Evolutionary conservation across 129 eudicot species (phyloP), one percentile per base, ranked within the genome.

Genomic region (Solidago caesia): DNA sequence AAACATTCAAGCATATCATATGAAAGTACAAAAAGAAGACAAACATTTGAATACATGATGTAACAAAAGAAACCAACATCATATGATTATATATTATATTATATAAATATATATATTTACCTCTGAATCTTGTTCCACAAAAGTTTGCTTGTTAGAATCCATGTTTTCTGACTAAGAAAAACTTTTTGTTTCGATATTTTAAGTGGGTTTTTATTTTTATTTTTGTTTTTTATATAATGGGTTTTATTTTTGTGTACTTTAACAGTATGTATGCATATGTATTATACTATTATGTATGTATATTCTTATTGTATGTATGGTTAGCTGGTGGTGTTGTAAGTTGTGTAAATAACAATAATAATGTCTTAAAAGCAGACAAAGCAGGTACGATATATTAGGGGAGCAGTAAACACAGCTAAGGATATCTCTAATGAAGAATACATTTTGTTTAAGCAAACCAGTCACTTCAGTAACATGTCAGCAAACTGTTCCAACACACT

Each of bases 121-220:
- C 74, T 79, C 79, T 79, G 69, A 67, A 73, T 79, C 78, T 79
- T 79, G 83, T 79, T 79, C 83, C 62, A 45, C 69, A 61, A 73
- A 55, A 49, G 64, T 66, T 79, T 79, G 79, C 74, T 66, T 66
- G 79, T 66, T 55, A 74, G 78, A 66, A 72, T 79, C 83, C 83
- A 79, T 79, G 83, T 79, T 65, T 79, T 79, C 60, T 66, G 61
- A 65, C 69, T 48, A 64, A 73, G 70, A 33, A 33, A 33, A 33
- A 33, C 39, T 48, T 79, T 79, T 68, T 77, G 75, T 46, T 77
- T 79, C 65, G 73, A 68, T 79, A 73, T 72, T 71, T 72, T 67
- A n/a, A 33, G 49, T 69, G 59, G 72, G 26, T 33, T 67, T 21
- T 29, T 26, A 11, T 78, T 27, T 71, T 44, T 29, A 1, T 47